Evolutionary conservation across 2,329 filamentous ascomycete species (phyloP), one percentile per base, ranked within the genome.

Genomic region (Pyrenochaeta sp.): DNA sequence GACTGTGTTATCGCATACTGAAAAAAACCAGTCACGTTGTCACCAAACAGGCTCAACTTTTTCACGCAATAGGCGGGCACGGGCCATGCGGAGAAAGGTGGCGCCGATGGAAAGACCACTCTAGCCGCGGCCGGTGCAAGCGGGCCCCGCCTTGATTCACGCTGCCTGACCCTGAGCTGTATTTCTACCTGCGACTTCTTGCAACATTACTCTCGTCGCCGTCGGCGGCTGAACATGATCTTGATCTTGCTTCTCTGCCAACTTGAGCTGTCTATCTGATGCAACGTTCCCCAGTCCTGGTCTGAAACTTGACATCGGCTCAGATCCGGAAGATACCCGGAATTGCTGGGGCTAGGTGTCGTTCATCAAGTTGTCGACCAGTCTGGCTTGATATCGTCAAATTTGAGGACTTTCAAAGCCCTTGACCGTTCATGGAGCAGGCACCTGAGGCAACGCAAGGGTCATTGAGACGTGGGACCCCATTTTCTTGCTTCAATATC

Each of bases 81-180:
- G 64, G 65, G 50, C 69, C 58, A 57, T 32, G 55, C 66, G 65
- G 66, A 62, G 52, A 59, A 67, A 67, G 59, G 55, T 65, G 56
- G 42, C 52, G 40, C 66, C 66, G 61, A 55, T 40, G 25, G 44
- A 54, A 34, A 32, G 30, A 36, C 13, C 27, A 34, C 24, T 52
- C 50, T 44, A 32, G 39, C 36, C 53, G 15, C 52, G 39, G 53
- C 44, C 46, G 45, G 19, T 52, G 47, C 47, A 48, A 24, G 43
- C 50, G 34, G 42, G 47, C 34, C 43, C 50, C 44, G 15, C 52
- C 47, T 6, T 28, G 22, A 7, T 32, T 36, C 28, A 36, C 45
- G 32, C 19, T 47, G 45, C 45, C 19, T 32, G 48, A 5, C 3
- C 37, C 39, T 34, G 25, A 10, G 27, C 15, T n/a, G n/a, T 25